Base-by-base conservation (phyloP, 192 early-diverging fungal species). In the Coemansia sp. region DNA sequence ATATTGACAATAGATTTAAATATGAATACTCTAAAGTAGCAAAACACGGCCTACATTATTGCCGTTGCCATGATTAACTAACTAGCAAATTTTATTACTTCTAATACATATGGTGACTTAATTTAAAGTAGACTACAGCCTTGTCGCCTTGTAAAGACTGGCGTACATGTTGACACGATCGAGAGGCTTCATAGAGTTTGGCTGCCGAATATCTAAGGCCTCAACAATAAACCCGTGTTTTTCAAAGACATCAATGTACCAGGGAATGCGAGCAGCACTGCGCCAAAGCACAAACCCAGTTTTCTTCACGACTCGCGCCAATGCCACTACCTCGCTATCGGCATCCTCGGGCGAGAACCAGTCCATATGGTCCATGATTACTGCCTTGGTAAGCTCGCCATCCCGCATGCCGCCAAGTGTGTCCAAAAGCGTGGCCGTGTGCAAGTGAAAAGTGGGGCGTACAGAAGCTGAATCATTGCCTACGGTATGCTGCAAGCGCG, bases 301-400 rank as follows among this genome's bases (percentile, higher is more conserved):
- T 5, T 56, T 78, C 4, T 77, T 80, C 8, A 87, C 64, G 16
- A 86, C 87, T 49, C 86, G 65, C n/a, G 85, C 76, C 44, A 94
- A 86, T 12, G 87, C 87, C 9, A 44, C 67, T 39, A 93, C 87
- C 75, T 95, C 93, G 4, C 86, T 80, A 15, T 88, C 87, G 11
- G 90, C 87, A 61, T 92, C 88, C 40, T 86, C 83, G 7, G 73
- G 66, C 13, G 83, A 75, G 70, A 92, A 94, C 93, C 93, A 94
- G 69, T 95, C 92, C 82, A 95, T 86, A 68, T 95, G 93, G 65
- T 95, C 93, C 92, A 95, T 95, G 20, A 94, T 75, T 11, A 93
- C 88, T 11, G 91, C 86, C 50, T 88, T 85, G 56, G 88, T 88
- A 13, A 95, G 74, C 65, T 93, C 90, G 27, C 87, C 87, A 41